A percentile compares a stretch with the other conserved stretches of the same genome.
Evolutionary conservation across 495 filamentous ascomycete species (phyloP).

Genomic region (Penicillium soppii): DNA sequence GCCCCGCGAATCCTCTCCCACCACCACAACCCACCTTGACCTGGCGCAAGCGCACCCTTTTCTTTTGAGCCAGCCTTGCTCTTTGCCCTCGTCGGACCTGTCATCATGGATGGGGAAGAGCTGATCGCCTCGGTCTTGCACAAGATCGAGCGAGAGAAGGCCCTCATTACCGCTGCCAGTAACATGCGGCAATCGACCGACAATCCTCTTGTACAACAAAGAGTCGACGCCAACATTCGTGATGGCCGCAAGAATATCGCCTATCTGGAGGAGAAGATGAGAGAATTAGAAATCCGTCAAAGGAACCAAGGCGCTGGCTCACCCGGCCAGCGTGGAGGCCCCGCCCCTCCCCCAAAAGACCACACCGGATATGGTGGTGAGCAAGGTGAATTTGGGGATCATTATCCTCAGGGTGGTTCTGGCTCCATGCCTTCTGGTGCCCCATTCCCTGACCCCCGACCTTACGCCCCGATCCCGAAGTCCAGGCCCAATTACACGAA

Average conservation of each 20-base stretch:
- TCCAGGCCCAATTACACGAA: constrained; percentile 88
- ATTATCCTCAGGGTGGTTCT: constrained; percentile 55
- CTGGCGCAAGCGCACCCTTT: constrained; percentile 7
- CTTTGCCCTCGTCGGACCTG: constrained; percentile 15
- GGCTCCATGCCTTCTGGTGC: constrained; percentile 81
- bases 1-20: constrained; percentile 38
- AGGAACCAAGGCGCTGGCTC: constrained; percentile 57
- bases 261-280: constrained; percentile 88
- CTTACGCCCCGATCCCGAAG: constrained; percentile 67
- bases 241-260: constrained; percentile 89
- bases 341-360: constrained; percentile 68
- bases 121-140: constrained; percentile 82
- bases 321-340: constrained; percentile 40
- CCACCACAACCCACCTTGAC: constrained; percentile 17
- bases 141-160: constrained; percentile 98
- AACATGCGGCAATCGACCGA: constrained; percentile 93
- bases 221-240: constrained; percentile 87
- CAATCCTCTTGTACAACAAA: constrained; percentile 84
- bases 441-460: constrained; percentile 75
- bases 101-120: constrained; percentile 63
- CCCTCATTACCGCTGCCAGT: constrained; percentile 89
- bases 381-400: constrained; percentile 53
- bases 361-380: constrained; percentile 50
- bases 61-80: constrained; percentile 5
- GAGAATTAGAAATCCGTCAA: constrained; percentile 80